Evolutionary conservation across 495 filamentous ascomycete species (phyloP).

Genomic region (Usnea hakonensis): DNA sequence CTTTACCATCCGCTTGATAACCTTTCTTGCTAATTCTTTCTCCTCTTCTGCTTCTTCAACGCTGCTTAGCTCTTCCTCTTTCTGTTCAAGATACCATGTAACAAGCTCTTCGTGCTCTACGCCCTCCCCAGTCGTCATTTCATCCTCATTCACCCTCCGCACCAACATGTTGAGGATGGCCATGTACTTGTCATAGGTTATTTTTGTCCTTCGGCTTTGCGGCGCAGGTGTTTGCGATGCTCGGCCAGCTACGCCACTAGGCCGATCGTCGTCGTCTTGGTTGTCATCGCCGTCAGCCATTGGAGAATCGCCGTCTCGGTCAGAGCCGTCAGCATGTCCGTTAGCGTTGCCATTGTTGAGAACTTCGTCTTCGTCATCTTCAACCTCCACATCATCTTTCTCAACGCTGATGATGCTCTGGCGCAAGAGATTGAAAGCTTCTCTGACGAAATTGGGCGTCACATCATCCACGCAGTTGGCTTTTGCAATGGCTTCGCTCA

Average conservation of each 20-base stretch:
- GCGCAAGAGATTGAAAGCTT: constrained; percentile 80
- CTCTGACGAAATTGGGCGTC: constrained; percentile 71
- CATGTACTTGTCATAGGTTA: constrained; percentile 94
- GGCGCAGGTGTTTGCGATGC: constrained; percentile 33
- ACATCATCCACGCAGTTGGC: constrained; percentile 94
- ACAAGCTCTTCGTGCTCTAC: constrained; percentile 81
- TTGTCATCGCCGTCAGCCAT: constrained; percentile 52
- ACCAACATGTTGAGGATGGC: constrained; percentile 80
- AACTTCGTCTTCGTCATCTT: constrained; percentile 59
- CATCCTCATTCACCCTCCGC: constrained; percentile 69
- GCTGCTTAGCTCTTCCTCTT: constrained; percentile 70
- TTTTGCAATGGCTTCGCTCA: constrained; percentile 94
- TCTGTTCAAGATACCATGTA: constrained; percentile 91
- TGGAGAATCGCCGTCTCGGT: constrained; percentile 59
- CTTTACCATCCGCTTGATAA: constrained; percentile 94
- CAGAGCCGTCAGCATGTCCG: constrained; percentile 33
- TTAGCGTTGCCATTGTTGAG: constrained; percentile 24
- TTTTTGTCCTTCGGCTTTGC: constrained; percentile 64
- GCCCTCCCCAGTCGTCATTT: constrained; percentile 65
- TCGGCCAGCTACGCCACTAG: constrained; percentile 25
- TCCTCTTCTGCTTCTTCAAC: constrained; percentile 76
- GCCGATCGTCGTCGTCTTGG: constrained; percentile 32
- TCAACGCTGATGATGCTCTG: constrained; percentile 97
- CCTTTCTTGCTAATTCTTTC: constrained; percentile 70
- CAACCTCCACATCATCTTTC: constrained; percentile 95